A percentile compares a stretch with the other conserved stretches of the same genome.
These are phyloP conservation scores for Brassica juncea DNA, from an alignment of 345 rosid species.

Conservation along the genomic window DNA sequence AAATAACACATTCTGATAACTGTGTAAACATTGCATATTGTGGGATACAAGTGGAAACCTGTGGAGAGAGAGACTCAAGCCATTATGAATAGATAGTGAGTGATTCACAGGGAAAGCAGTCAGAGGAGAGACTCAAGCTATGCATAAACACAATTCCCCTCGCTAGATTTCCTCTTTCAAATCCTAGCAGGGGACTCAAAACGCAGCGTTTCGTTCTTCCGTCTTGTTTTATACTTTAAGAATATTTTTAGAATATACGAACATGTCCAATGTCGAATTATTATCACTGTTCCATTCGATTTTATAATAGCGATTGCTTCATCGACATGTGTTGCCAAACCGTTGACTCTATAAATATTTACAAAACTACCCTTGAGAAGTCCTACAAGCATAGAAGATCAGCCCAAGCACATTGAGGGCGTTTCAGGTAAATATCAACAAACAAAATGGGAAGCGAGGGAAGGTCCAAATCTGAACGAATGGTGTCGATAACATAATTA, in stretches of 20 bases:
- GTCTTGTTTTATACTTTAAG: not conserved
- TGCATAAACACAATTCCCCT: too few species aligned
- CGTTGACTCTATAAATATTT: not conserved
- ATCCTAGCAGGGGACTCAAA: not conserved
- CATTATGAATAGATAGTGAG: not conserved
- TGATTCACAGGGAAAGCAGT: too few species aligned
- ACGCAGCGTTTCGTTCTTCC: slow-evolving; percentile 10
- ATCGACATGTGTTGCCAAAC: slow-evolving; percentile 4
- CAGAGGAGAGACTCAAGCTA: too few species aligned
- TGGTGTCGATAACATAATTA: not conserved
- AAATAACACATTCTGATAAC: not conserved
- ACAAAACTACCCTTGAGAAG: not conserved
- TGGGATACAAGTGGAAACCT: slow-evolving; percentile 16
- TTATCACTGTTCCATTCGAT: not conserved
- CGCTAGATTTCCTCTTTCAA: too few species aligned
- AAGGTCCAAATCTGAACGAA: slow-evolving; percentile 21
- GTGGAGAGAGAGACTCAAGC: not conserved
- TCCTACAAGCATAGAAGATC: not conserved
- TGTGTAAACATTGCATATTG: not conserved
- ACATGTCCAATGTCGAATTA: not conserved
- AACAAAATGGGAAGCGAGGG: slow-evolving; percentile 34
- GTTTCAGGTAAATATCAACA: slow-evolving; percentile 12
- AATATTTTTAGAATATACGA: not conserved
- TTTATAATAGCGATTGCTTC: not conserved
- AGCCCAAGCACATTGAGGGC: not conserved